Evolutionary conservation across 148 eudicot species (phyloP).

Genomic region (Nepenthes gracilis): DNA sequence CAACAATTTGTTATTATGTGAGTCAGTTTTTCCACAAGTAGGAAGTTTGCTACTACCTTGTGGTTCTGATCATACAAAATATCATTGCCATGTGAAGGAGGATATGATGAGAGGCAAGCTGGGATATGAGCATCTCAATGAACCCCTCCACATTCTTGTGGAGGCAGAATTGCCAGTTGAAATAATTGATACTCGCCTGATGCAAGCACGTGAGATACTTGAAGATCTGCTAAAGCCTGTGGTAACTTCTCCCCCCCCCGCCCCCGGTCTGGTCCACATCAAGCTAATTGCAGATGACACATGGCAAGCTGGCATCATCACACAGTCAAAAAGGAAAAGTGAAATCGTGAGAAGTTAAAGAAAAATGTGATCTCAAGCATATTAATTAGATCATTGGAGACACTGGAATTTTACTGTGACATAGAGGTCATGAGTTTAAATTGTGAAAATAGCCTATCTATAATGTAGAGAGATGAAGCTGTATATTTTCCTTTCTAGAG

Average conservation of each 20-base stretch:
- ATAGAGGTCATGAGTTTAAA: no score
- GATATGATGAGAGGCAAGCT: conserved; percentile 98
- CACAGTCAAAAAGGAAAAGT: no score
- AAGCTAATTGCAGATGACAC: no score
- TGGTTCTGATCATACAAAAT: background rate
- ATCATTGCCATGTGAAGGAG: conserved; percentile 35
- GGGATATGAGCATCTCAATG: conserved; percentile 93
- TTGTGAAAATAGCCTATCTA: no score
- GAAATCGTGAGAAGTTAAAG: no score
- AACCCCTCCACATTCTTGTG: conserved; percentile 91
- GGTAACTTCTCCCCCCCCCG: conserved; percentile 32
- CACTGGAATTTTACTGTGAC: no score
- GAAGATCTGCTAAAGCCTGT: conserved; percentile 93
- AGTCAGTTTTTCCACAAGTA: background rate
- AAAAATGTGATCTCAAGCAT: no score
- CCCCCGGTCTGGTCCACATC: background rate
- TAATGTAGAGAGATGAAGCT: no score
- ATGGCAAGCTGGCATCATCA: no score
- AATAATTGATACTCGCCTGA: conserved; percentile 73
- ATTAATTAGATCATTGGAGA: no score
- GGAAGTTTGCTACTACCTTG: background rate
- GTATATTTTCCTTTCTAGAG: no score
- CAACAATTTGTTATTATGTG: background rate
- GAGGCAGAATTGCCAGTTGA: conserved; percentile 96
- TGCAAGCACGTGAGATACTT: conserved; percentile 97